These are phyloP conservation scores for Verbena officinalis DNA, from an alignment of 257 asterid species.

Conservation along the genomic window DNA sequence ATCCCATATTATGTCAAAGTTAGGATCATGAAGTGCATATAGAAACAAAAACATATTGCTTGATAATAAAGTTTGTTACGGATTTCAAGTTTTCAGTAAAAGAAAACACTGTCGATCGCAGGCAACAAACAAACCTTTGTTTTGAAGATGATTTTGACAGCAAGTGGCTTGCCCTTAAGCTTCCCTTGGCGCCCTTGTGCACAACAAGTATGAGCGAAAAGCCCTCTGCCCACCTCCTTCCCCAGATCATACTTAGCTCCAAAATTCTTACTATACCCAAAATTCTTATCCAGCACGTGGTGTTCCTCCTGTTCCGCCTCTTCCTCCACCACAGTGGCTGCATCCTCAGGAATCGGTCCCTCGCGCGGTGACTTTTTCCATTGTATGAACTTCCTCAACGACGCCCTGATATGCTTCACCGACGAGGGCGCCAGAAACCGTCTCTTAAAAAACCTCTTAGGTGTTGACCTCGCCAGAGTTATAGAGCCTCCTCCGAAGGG, in stretches of 20 bases:
- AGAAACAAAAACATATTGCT: too few relatives aligned
- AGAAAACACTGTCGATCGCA: too few relatives aligned
- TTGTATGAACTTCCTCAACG: constrained; percentile 58
- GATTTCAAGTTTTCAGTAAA: not conserved
- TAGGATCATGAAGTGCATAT: too few relatives aligned
- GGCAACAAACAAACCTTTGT: constrained; percentile 70
- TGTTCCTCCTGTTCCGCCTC: constrained; percentile 27
- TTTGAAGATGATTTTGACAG: constrained; percentile 91
- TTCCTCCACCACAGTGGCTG: constrained; percentile 30
- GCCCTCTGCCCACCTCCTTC: constrained; percentile 94
- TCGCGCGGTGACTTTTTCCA: constrained; percentile 62
- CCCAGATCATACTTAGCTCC: constrained; percentile 92
- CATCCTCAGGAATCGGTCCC: constrained; percentile 83
- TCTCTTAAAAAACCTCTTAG: not conserved
- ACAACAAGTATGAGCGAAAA: constrained; percentile 91
- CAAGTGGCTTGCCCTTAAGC: constrained; percentile 73
- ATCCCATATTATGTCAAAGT: too few relatives aligned
- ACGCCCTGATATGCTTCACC: constrained; percentile 6
- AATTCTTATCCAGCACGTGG: constrained; percentile 68
- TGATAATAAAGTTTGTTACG: not conserved
- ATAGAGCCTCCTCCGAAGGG: not conserved
- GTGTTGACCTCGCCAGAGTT: not conserved
- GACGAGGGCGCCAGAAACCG: constrained; percentile 9
- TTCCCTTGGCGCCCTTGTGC: constrained; percentile 79
- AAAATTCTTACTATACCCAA: constrained; percentile 79